Percentiles rank a stretch among this genome's conserved stretches.
Conservation (phyloP, 2,329 filamentous ascomycete species). For the Colletotrichum spinosum region DNA sequence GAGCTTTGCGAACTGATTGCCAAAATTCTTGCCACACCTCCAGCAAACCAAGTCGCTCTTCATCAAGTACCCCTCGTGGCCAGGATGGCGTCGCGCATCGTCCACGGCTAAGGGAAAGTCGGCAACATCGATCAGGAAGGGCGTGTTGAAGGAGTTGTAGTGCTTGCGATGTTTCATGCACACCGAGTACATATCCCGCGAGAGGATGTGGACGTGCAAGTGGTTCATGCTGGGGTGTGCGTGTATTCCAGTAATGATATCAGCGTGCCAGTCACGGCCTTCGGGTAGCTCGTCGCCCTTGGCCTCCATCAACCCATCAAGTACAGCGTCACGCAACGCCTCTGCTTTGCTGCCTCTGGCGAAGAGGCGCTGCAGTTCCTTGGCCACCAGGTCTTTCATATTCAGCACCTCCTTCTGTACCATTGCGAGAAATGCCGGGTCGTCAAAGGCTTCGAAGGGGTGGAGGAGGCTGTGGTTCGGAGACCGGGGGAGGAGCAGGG, state of each 20-base stretch:
- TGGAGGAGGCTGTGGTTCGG: slow-evolving; percentile 70
- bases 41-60: slow-evolving; percentile 80
- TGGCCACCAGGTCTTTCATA: slow-evolving; percentile 75
- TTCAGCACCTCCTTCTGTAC: slow-evolving; percentile 71
- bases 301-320: slow-evolving; percentile 68
- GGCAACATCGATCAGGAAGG: slow-evolving; percentile 82
- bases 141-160: slow-evolving; percentile 91
- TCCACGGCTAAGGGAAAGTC: slow-evolving; percentile 80
- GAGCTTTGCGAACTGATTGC: slow-evolving; percentile 77
- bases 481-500: slow-evolving; percentile 87
- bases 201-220: slow-evolving; percentile 89
- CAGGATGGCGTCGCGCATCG: slow-evolving; percentile 72
- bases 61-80: slow-evolving; percentile 66
- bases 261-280: slow-evolving; percentile 82
- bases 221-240: slow-evolving; percentile 92
- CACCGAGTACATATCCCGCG: slow-evolving; percentile 80
- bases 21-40: slow-evolving; percentile 82
- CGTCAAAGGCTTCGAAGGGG: slow-evolving; percentile 82
- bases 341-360: slow-evolving; percentile 74
- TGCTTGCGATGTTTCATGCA: slow-evolving; percentile 84
- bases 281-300: slow-evolving; percentile 64
- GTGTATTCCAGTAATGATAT: slow-evolving; percentile 85
- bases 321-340: slow-evolving; percentile 71
- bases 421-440: slow-evolving; percentile 73
- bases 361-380: slow-evolving; percentile 78